Base-by-base conservation (phyloP, 768 basidiomycete species). In the Tulasnella sp. region DNA sequence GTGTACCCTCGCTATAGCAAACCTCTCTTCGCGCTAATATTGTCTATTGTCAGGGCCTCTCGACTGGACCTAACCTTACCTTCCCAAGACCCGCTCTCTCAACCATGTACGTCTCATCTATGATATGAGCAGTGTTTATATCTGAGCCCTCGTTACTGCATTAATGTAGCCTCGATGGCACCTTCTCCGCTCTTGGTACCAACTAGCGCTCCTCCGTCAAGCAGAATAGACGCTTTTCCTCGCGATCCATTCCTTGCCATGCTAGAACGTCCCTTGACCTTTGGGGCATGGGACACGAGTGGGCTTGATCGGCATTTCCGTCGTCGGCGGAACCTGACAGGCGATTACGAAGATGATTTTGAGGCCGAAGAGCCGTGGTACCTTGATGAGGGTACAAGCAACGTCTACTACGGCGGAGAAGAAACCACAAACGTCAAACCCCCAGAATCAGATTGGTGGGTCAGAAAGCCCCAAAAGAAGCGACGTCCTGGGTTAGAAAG, bases 391-490 rank as follows among this genome's bases (percentile, higher is more conserved):
- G 68, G 26, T 22, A 32, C 29, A 44, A 47, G 42, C 9, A 16
- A 59, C 42, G 42, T 69, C 47, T 29, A 59, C 36, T 17, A 29
- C 29, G 67, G 39, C 34, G 67, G 37, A 1, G 67, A 39, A 7
- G 68, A 69, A 14, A 59, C 32, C 22, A 42, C 40, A 5, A 47
- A n/a, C 34, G n/a, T 52, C 47, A 52, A 22, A 19, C 9, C 19
- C 26, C n/a, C 47, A 52, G 68, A 69, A 12, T n/a, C 47, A 9
- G 68, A 69, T n/a, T 69, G 68, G 68, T 69, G 68, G 68, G 44
- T 69, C 11, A 41, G 68, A 26, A 69, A 69, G 26, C 68, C 68
- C 5, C 39, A 32, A 14, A 69, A 47, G 42, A 41, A 69, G n/a
- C 39, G 35, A 63, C 52, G 70, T 52, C 16, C 59, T 37, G 68